phyloP scores from a whole-genome alignment of 768 basidiomycete genomes.

The Daedaleopsis sinensis region DNA sequence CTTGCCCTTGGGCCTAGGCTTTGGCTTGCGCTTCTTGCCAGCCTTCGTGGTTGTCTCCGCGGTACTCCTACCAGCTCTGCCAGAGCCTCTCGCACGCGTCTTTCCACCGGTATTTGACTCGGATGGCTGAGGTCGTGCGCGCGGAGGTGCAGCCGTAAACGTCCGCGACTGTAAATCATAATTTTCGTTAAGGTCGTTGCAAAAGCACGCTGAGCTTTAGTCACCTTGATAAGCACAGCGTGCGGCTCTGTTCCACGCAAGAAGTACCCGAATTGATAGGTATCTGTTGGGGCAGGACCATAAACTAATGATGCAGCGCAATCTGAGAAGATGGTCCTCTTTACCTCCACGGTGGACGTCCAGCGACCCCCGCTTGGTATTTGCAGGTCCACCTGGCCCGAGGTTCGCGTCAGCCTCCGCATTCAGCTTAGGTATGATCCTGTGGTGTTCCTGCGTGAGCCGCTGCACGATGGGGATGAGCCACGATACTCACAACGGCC shows the following conservation, averaged over 20 bases:
- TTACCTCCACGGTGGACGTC: conserved; percentile 86
- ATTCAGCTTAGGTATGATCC: conserved; percentile 68
- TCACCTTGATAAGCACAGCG: conserved; percentile 80
- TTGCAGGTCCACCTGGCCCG: conserved; percentile 42
- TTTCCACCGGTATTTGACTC: conserved; percentile 2
- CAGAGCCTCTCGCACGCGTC: conserved; percentile 19
- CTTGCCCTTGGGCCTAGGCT: conserved; percentile 18
- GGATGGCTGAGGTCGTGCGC: conserved; percentile 12
- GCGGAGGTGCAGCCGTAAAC: conserved; percentile 39
- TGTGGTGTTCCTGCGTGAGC: conserved; percentile 30
- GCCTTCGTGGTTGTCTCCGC: background rate
- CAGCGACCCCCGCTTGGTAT: conserved; percentile 68
- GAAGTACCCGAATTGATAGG: conserved; percentile 92
- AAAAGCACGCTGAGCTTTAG: background rate
- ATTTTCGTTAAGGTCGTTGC: background rate
- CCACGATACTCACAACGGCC: conserved; percentile 56
- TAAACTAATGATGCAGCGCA: background rate
- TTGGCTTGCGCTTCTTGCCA: conserved; percentile 41
- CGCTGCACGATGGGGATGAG: background rate
- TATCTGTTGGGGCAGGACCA: conserved; percentile 48
- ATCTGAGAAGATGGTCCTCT: conserved; percentile 18
- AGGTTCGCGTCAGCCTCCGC: conserved; percentile 54
- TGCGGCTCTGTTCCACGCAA: conserved; percentile 82
- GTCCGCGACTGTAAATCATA: conserved; percentile 39
- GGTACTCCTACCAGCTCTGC: background rate